Percentiles rank a stretch among this genome's conserved stretches.
Conservation (phyloP, 345 rosid species). For the Cardamine resedifolia region DNA sequence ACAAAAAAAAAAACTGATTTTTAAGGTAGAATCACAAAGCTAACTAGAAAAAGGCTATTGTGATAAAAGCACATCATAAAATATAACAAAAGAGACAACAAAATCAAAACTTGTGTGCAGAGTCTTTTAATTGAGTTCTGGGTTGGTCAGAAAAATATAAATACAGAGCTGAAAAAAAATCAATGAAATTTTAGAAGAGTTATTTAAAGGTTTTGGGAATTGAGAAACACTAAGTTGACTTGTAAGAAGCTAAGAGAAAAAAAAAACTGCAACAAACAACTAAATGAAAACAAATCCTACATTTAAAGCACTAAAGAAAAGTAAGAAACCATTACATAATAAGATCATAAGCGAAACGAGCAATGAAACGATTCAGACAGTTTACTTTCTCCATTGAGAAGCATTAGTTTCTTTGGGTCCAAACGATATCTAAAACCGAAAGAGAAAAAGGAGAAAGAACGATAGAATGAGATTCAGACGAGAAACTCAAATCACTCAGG, state of each 20-base stretch:
- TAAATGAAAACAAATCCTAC: slow-evolving; percentile 10
- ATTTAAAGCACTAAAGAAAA: slow-evolving; percentile 8
- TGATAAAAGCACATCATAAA: neutral
- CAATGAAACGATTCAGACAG: slow-evolving; percentile 22
- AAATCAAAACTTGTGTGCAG: slow-evolving; percentile 29
- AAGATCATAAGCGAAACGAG: slow-evolving; percentile 23
- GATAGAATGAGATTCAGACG: slow-evolving; percentile 13
- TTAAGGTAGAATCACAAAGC: slow-evolving; percentile 1
- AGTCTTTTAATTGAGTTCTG: slow-evolving; percentile 34
- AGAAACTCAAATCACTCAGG: slow-evolving; percentile 29
- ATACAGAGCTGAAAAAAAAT: neutral
- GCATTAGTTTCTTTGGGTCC: slow-evolving; percentile 23
- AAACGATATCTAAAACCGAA: slow-evolving; percentile 18
- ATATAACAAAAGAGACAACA: slow-evolving; percentile 24
- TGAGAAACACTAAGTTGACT: slow-evolving; percentile 18
- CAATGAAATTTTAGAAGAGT: neutral
- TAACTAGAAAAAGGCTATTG: neutral
- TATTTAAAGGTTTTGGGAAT: neutral
- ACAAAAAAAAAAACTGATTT: neutral
- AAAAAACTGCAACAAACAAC: slow-evolving; percentile 17
- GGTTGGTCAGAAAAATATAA: slow-evolving; percentile 33
- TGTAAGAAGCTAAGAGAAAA: slow-evolving; percentile 5
- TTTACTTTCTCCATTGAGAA: no score
- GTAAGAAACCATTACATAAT: slow-evolving; percentile 28
- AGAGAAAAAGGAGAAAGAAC: neutral